Evolutionary conservation across 495 filamentous ascomycete species (phyloP), one percentile per base, ranked within the genome.

Genomic region (Clohesyomyces aquaticus): DNA sequence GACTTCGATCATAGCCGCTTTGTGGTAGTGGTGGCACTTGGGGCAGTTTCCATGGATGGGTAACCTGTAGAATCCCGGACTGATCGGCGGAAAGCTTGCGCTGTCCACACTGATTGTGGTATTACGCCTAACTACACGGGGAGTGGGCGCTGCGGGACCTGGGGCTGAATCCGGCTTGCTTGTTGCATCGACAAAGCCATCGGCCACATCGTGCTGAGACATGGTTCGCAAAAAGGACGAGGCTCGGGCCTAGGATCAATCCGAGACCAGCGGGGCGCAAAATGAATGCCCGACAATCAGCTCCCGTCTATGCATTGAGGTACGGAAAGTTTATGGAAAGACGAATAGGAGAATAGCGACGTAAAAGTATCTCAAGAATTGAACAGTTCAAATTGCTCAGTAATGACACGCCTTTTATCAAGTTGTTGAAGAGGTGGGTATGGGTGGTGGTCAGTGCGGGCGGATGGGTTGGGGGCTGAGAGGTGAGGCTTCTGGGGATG

Each of bases 41-140:
- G 63, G 55, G 42, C 63, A 66, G 21, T 49, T 66, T 27, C 63
- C 63, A 46, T 66, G 55, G 27, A 66, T 53, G 0, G 26, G 63
- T 8, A 66, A 22, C 3, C 10, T 32, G 26, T 59, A 66, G 18
- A 22, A 32, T 0, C 63, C 63, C 16, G 63, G 48, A n/a, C 46
- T 46, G 2, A 66, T 42, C n/a, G 56, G 26, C 8, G 18, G 12
- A 18, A n/a, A 10, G 16, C 4, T 50, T 3, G 14, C 41, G 18
- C 55, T 60, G n/a, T 21, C 26, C 21, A 27, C 29, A 19, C 55
- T 59, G 18, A 55, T 59, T 21, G 16, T 32, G 14, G 55, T 54
- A 26, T 66, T 28, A 23, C 18, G 46, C 48, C 61, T 27, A 4
- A 18, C 4, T n/a, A n/a, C 32, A 59, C 16, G 43, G n/a, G n/a